Evolutionary conservation across 306 rosid genomes (phyloP).

Genomic region (Medicago arabica): DNA sequence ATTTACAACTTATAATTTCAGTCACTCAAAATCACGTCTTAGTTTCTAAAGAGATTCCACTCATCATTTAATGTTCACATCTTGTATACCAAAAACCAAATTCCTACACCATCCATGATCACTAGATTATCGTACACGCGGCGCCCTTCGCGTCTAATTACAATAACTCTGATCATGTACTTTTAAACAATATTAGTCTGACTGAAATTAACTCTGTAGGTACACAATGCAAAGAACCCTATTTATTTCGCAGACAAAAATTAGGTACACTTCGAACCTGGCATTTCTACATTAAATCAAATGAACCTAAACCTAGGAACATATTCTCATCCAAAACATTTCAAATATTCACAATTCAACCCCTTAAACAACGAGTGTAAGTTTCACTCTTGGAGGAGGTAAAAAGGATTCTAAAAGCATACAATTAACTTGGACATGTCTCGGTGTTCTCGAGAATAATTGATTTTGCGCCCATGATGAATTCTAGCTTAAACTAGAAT

Average conservation of each 20-base stretch:
- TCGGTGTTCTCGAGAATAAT: too few relatives aligned
- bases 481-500: background rate
- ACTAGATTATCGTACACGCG: background rate
- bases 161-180: background rate
- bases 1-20: background rate
- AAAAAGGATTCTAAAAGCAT: background rate
- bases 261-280: background rate
- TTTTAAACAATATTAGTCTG: background rate
- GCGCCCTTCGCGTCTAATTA: background rate
- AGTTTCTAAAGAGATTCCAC: background rate
- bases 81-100: slow-evolving; percentile 16
- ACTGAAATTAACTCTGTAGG: background rate
- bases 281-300: slow-evolving; percentile 22
- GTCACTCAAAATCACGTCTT: background rate
- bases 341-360: slow-evolving; percentile 24
- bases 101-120: slow-evolving; percentile 27
- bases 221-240: slow-evolving; percentile 24
- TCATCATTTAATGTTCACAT: background rate
- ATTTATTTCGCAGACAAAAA: slow-evolving; percentile 12
- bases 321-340: slow-evolving; percentile 3
- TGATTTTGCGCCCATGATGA: too few relatives aligned
- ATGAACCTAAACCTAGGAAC: slow-evolving; percentile 32
- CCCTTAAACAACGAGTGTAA: background rate
- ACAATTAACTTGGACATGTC: background rate
- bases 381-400: background rate